Evolutionary conservation across 1,284 basidiomycete species (phyloP), one percentile per base, ranked within the genome.

Genomic region (Ceratobasidium sp.): DNA sequence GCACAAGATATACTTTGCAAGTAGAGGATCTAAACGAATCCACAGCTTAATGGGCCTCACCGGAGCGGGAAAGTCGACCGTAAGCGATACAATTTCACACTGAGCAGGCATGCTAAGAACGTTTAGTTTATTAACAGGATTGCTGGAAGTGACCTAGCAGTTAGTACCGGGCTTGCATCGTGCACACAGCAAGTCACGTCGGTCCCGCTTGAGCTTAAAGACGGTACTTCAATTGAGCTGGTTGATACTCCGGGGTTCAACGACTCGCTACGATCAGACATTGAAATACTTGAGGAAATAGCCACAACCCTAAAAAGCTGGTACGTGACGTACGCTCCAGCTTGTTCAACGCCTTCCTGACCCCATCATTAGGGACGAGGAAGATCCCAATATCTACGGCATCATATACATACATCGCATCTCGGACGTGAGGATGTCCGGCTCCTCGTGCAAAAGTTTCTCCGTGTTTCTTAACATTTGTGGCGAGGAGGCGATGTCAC

Each of bases 211-310:
- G n/a, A 22, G 11, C 29, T 52, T 9, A 32, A 67, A 34, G 46
- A 51, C 49, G 65, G 65, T 3, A 51, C 44, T 19, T 6, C 2
- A 25, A 29, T 22, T 80, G 80, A 37, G 19, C 49, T 75, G 25
- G 34, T 75, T 11, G 76, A 77, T 68, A 82, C 81, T 13, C 46
- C 76, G 9, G 74, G 51, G 5, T 68, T 81, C 32, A 68, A 65
- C 74, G 64, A 68, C 62, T 65, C 69, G 46, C 15, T 13, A n/a
- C 40, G 52, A 13, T 19, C 51, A 8, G 77, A 76, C 61, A 44
- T 57, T 29, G 77, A 76, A 43, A 70, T 61, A 29, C 49, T 76
- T 13, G 44, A 57, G 34, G 61, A 34, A 43, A 76, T 76, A 49
- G 46, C 75, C 40, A 25, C 19, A 17, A 51, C 44, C 8, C n/a